These are phyloP conservation scores for Dictyostelium citrinum DNA, from an alignment of 78 protist genomes.

Conservation along the genomic window DNA sequence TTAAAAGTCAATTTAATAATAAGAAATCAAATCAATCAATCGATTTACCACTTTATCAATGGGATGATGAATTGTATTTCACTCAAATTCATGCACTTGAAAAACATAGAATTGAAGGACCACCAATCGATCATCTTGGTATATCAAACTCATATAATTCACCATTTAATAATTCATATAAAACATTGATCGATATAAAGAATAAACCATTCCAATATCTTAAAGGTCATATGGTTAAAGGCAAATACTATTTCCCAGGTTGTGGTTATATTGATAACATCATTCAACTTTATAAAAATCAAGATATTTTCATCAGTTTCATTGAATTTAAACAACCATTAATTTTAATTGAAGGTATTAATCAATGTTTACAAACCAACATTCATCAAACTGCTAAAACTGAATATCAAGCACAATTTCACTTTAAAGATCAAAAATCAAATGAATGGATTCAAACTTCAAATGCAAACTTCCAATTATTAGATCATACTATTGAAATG, in stretches of 20 bases:
- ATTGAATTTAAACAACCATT: constrained; percentile 17
- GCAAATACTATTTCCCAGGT: constrained; percentile 47
- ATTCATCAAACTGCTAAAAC: neutral
- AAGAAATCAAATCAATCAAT: neutral
- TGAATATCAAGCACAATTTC: neutral
- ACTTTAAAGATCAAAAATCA: neutral
- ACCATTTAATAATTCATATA: neutral
- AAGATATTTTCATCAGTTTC: neutral
- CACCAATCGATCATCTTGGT: constrained; percentile 1
- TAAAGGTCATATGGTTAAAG: constrained; percentile 47
- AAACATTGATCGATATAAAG: constrained; percentile 21
- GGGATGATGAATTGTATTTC: neutral
- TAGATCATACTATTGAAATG: neutral
- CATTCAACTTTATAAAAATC: neutral
- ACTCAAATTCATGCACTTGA: neutral
- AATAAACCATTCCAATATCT: constrained; percentile 9
- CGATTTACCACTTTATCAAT: neutral
- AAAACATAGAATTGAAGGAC: neutral
- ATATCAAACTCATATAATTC: neutral
- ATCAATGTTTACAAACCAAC: neutral
- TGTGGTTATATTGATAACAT: constrained; percentile 42
- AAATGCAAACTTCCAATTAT: neutral
- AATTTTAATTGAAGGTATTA: neutral
- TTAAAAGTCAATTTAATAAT: neutral
- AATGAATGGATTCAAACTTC: neutral